These are phyloP conservation scores for Dispira simplex DNA, from an alignment of 192 early-diverging fungal genomes.

Conservation along the genomic window DNA sequence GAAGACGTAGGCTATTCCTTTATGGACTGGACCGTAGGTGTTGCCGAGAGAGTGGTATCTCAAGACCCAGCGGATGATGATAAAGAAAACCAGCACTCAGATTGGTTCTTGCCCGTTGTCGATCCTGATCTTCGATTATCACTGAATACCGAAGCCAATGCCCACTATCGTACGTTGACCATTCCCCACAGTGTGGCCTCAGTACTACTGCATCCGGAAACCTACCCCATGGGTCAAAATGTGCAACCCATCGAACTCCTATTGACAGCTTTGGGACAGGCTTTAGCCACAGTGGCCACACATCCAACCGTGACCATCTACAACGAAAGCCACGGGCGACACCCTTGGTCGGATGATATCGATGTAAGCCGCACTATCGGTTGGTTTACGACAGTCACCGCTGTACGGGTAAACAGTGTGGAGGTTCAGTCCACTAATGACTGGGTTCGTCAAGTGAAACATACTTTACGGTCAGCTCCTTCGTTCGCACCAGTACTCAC, in stretches of 20 bases:
- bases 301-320: neutral
- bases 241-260: neutral
- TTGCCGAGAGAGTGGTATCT: neutral
- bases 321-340: conserved; percentile 12
- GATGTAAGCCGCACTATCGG: neutral
- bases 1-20: conserved; percentile 12
- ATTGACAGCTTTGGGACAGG: neutral
- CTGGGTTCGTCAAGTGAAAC: neutral
- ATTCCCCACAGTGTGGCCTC: neutral
- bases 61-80: neutral
- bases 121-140: neutral
- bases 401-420: neutral
- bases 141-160: neutral
- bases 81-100: neutral
- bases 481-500: neutral
- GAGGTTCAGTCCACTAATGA: neutral
- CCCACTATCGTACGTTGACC: neutral
- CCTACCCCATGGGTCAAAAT: neutral
- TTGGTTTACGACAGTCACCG: neutral
- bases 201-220: neutral
- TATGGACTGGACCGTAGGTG: conserved; percentile 9
- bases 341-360: conserved; percentile 5
- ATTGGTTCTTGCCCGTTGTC: neutral
- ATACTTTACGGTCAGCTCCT: neutral
- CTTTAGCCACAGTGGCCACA: neutral